Base-by-base conservation (phyloP, 2,329 filamentous ascomycete genomes). In the Diplodia corticola region DNA sequence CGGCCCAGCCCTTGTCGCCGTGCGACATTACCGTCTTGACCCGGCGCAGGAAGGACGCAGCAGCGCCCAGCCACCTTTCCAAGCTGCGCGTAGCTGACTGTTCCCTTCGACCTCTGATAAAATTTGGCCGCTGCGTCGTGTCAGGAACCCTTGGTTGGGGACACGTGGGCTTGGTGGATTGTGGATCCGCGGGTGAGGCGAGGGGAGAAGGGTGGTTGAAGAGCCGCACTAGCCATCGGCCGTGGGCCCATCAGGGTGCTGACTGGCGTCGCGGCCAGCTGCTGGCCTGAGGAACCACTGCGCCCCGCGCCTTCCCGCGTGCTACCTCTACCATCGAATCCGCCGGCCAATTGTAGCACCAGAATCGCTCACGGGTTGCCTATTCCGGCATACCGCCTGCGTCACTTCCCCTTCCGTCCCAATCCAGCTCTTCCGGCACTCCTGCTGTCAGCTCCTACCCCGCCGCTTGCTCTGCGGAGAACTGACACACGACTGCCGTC, bases 381-480 rank as follows among this genome's bases (percentile, higher is more conserved):
- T n/a, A 12, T 65, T 65, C 28, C 37, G 63, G 63, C 51, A 65
- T 57, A 22, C 63, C 63, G 63, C 15, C 22, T 13, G 10, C 37
- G 48, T 61, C 40, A 65, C 63, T 37, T 55, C 40, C 37, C 30
- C n/a, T 40, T 65, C 51, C 51, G 50, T 48, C 57, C 63, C 63
- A 65, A 49, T 65, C 50, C 28, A 55, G 63, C 63, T 30, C 50
- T 46, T 65, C 63, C 51, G 51, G 40, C 63, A 35, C 13, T 15
- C 57, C 57, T 61, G 57, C 57, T 61, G 12, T 24, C 40, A 13
- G 40, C 30, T 30, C 26, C 51, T 20, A 65, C 63, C 63, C 63
- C 63, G 53, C 63, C 35, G 40, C 28, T 12, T 46, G 22, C 15
- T 30, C 50, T 63, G 60, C 60, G 60, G 60, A 49, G 40, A 44